Evolutionary conservation across 768 basidiomycete genomes (phyloP).

Genomic region (Saitozyma podzolica): DNA sequence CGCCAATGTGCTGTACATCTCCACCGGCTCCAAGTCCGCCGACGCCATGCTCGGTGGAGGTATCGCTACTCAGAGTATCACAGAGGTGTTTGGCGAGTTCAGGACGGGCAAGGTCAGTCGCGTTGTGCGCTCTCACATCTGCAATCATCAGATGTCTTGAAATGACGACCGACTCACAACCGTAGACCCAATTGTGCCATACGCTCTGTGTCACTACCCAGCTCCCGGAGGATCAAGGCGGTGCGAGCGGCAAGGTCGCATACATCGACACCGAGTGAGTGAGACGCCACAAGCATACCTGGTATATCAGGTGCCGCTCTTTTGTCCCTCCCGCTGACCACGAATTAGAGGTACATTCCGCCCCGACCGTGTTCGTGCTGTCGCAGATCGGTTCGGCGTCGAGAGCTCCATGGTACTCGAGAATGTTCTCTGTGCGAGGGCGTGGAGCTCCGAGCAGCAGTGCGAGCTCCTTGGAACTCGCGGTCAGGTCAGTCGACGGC

Average conservation of each 20-base stretch:
- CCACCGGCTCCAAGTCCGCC: constrained; percentile 89
- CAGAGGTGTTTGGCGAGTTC: constrained; percentile 96
- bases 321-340: no score
- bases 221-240: constrained; percentile 83
- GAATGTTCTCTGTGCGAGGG: constrained; percentile 81
- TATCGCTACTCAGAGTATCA: constrained; percentile 87
- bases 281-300: not conserved
- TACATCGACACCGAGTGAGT: constrained; percentile 52
- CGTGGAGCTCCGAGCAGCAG: constrained; percentile 43
- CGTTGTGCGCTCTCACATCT: not conserved
- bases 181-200: constrained; percentile 85
- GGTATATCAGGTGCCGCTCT: no score
- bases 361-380: constrained; percentile 84
- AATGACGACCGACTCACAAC: not conserved
- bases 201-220: constrained; percentile 91
- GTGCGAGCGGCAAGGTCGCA: constrained; percentile 70
- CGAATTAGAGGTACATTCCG: constrained; percentile 61
- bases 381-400: constrained; percentile 93
- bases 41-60: constrained; percentile 87
- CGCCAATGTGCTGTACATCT: constrained; percentile 76
- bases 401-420: constrained; percentile 70
- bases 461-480: constrained; percentile 49
- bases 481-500: constrained; percentile 36
- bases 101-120: constrained; percentile 67
- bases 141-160: no score